These are phyloP conservation scores for Xylogone sp. DNA, from an alignment of 2,329 filamentous ascomycete genomes.

Conservation along the genomic window DNA sequence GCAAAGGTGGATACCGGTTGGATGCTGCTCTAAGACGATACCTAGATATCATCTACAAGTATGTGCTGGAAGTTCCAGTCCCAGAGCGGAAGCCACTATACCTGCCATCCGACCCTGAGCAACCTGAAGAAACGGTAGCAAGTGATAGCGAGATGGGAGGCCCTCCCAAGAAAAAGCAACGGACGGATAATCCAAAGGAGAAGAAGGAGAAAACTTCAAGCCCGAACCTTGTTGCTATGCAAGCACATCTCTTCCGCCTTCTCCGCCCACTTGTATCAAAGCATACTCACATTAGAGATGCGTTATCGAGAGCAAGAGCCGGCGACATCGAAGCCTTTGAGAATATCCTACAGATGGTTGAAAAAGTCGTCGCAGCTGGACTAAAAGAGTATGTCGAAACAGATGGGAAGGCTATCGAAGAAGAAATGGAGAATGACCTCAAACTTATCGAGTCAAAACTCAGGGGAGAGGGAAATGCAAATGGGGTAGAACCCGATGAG, in stretches of 20 bases:
- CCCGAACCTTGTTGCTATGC: constrained; percentile 74
- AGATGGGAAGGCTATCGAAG: constrained; percentile 44
- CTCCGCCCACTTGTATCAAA: constrained; percentile 75
- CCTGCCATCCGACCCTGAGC: constrained; percentile 43
- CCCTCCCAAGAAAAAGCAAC: constrained; percentile 35
- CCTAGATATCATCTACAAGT: constrained; percentile 80
- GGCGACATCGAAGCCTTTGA: constrained; percentile 78
- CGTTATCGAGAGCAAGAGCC: constrained; percentile 64
- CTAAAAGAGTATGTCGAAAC: constrained; percentile 63
- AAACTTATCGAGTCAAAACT: constrained; percentile 16
- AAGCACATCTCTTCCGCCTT: constrained; percentile 90
- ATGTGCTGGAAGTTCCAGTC: constrained; percentile 64
- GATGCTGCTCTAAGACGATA: constrained; percentile 87
- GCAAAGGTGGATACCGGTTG: constrained; percentile 80
- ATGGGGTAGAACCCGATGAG: constrained; percentile 25
- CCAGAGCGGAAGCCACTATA: constrained; percentile 72
- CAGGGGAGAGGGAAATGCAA: constrained; percentile 30
- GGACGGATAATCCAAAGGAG: constrained; percentile 35
- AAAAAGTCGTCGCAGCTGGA: constrained; percentile 68
- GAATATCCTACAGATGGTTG: constrained; percentile 69
- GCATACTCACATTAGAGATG: constrained; percentile 81
- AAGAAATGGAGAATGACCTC: constrained; percentile 27
- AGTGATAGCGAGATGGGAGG: constrained; percentile 20
- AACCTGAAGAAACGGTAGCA: constrained; percentile 33
- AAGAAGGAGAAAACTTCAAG: constrained; percentile 31